Base-by-base conservation (phyloP, 2,329 filamentous ascomycete species). In the Sporothrix curviconia region DNA sequence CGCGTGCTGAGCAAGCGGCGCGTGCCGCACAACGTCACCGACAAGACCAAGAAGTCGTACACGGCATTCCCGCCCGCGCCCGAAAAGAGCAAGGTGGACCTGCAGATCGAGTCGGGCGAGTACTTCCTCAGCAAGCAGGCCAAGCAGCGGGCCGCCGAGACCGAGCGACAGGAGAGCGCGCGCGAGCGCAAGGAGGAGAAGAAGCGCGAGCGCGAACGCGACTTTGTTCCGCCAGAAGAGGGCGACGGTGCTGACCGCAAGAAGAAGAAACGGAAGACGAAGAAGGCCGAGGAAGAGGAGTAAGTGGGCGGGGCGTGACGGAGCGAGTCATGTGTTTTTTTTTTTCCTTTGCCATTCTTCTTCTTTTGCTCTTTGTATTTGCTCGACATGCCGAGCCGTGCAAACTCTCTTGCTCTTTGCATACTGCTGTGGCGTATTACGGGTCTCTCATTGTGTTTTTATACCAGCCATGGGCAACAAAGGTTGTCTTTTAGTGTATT, bases 41-140 rank as follows among this genome's bases (percentile, higher is more conserved):
- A 99, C 78, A 99, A 99, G 81, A 74, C 78, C 69, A 95, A 92
- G 82, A 97, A 96, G 81, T 74, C 79, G 12, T 99, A 96, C 78
- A 99, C 95, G 63, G 92, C 94, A 9, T 99, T 99, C 85, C 94
- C 94, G 50, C 94, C 94, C 7, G 83, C 91, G 43, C 91, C 92
- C 64, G 92, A 99, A 80, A 96, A 96, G 89, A 96, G 92, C 83
- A 99, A 97, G 83, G 83, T 99, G 66, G 94, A 99, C 74, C 75
- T 91, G 73, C 92, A 99, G 80, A 96, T 99, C 76, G 94, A 99
- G 78, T 92, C 84, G 66, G 92, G 94, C 74, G 92, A 97, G 76
- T 99, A 95, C 76, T 97, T 97, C 73, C 74, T 99, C 69, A 86
- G 86, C 68, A 96, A 96, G 78, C 85, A 92, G 68, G 92, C 90